Percentiles rank a stretch among this genome's conserved stretches.
These are phyloP conservation scores for Stagonosporopsis cucurbitacearum DNA, from an alignment of 2,329 filamentous ascomycete genomes.

Conservation along the genomic window DNA sequence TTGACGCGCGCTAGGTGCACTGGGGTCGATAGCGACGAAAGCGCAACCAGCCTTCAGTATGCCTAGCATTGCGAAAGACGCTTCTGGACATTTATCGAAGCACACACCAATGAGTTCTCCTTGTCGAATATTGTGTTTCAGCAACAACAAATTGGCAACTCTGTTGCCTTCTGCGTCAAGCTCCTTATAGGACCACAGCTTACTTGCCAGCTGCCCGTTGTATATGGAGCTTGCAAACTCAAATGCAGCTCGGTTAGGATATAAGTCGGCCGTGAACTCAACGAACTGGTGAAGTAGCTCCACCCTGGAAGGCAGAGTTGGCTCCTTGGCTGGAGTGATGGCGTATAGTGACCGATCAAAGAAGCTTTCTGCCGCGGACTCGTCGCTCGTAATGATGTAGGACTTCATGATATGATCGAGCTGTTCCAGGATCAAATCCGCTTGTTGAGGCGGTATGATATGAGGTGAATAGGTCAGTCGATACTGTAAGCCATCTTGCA, in stretches of 20 bases:
- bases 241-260: conserved; percentile 70
- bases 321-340: conserved; percentile 66
- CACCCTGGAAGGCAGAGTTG: conserved; percentile 64
- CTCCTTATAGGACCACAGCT: conserved; percentile 75
- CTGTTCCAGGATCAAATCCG: conserved; percentile 70
- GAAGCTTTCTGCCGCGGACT: conserved; percentile 50
- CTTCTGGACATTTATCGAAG: conserved; percentile 85
- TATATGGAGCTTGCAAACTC: conserved; percentile 73
- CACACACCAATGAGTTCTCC: conserved; percentile 75
- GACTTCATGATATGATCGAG: conserved; percentile 71
- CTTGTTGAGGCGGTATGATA: conserved; percentile 72
- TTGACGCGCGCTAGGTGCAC: conserved; percentile 74
- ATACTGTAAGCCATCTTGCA: conserved; percentile 60
- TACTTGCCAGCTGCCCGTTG: conserved; percentile 53
- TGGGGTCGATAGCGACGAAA: conserved; percentile 80
- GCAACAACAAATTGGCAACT: conserved; percentile 72
- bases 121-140: conserved; percentile 54
- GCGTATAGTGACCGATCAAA: conserved; percentile 62
- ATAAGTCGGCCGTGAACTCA: conserved; percentile 63
- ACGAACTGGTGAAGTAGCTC: conserved; percentile 78
- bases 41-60: conserved; percentile 82
- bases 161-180: conserved; percentile 74
- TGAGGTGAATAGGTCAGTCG: conserved; percentile 71
- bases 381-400: conserved; percentile 58
- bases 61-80: conserved; percentile 81